Evolutionary conservation across 129 eudicot species (phyloP).

Genomic region (Daucus carota): DH1_v3.0 NC_030384.2:42121001-42121500

Average conservation of each 20-base stretch:
- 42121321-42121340: neutral
- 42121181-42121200: conserved; percentile 60
- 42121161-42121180: conserved; percentile 55
- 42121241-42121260: conserved; percentile 70
- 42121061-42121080: neutral
- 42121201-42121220: conserved; percentile 45
- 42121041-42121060: neutral
- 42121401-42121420: neutral
- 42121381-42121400: conserved; percentile 34
- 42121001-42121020: neutral
- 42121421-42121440: conserved; percentile 14
- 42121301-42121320: neutral
- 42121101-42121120: neutral
- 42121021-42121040: neutral
- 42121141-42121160: neutral
- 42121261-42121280: conserved; percentile 94
- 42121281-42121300: conserved; percentile 44
- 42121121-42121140: conserved; percentile 4
- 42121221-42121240: conserved; percentile 41
- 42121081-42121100: neutral
- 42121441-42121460: conserved; percentile 34
- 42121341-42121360: conserved; percentile 17
- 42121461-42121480: conserved; percentile 34
- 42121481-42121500: conserved; percentile 19
- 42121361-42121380: conserved; percentile 23